Evolutionary conservation across 2,329 filamentous ascomycete genomes (phyloP).

Genomic region (Pseudogymnoascus sp.): DNA sequence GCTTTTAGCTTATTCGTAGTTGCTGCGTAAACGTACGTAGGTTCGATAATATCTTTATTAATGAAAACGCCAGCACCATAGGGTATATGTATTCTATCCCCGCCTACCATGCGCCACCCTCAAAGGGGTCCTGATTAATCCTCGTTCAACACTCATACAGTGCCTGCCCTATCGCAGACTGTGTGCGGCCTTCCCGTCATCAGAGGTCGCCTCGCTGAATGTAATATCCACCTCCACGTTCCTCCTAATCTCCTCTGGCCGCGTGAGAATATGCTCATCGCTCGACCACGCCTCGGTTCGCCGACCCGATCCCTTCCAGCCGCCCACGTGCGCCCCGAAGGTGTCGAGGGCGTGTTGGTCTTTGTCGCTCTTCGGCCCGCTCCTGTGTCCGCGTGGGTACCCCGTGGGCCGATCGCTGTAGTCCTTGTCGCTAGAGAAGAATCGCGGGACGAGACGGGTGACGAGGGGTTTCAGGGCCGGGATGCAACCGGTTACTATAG

Average conservation of each 20-base stretch:
- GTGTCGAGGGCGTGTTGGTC: constrained; percentile 4
- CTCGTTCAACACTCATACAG: background rate
- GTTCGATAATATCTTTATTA: background rate
- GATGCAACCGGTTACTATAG: constrained; percentile 17
- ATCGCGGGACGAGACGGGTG: constrained; percentile 11
- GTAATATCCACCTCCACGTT: constrained; percentile 11
- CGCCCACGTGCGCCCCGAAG: background rate
- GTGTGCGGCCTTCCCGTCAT: background rate
- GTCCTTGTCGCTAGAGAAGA: background rate
- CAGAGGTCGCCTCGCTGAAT: constrained; percentile 5
- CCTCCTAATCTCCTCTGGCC: constrained; percentile 9
- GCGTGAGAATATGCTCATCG: constrained; percentile 8
- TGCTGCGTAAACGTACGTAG: background rate
- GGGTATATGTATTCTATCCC: background rate
- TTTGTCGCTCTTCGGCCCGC: background rate
- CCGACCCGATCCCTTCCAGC: background rate
- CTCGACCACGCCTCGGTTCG: background rate
- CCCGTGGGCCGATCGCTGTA: background rate
- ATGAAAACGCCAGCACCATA: background rate
- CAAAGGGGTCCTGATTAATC: background rate
- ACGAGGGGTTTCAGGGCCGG: constrained; percentile 15
- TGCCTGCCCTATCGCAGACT: background rate
- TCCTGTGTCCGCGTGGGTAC: background rate
- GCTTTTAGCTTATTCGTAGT: background rate
- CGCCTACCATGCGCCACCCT: background rate